Evolutionary conservation across 2,329 filamentous ascomycete genomes (phyloP).

Genomic region (Neophaeococcomyces mojaviensis): DNA sequence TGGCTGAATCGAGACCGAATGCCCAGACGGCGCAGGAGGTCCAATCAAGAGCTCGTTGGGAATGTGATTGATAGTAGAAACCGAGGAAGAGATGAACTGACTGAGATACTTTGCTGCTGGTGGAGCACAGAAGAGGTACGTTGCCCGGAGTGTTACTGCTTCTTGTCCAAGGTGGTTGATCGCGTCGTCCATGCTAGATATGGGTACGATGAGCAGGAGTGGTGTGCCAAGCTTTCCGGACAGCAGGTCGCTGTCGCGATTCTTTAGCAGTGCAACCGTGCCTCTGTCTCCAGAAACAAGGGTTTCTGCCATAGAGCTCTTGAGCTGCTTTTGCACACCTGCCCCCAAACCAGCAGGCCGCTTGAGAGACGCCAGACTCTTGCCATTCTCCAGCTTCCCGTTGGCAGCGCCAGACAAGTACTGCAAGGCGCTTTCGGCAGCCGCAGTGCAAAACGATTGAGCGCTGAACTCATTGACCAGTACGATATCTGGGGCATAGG

Average conservation of each 20-base stretch:
- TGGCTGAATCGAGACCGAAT: conserved; percentile 9
- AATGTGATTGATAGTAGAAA: conserved; percentile 52
- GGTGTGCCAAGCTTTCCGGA: conserved; percentile 36
- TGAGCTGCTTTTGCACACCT: neutral
- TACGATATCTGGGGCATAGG: conserved; percentile 56
- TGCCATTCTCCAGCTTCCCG: neutral
- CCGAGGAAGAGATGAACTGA: conserved; percentile 46
- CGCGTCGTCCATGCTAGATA: conserved; percentile 48
- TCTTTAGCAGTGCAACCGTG: conserved; percentile 25
- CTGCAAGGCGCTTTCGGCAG: conserved; percentile 27
- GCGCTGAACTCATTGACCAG: conserved; percentile 58
- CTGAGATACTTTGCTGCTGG: conserved; percentile 51
- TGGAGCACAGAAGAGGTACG: conserved; percentile 47
- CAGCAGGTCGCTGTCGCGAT: conserved; percentile 25
- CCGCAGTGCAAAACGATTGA: conserved; percentile 46
- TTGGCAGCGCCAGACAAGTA: neutral
- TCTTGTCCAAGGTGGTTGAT: conserved; percentile 40
- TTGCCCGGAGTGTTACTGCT: conserved; percentile 34
- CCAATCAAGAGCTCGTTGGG: conserved; percentile 46
- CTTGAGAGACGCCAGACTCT: too few relatives aligned
- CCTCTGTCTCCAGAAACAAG: conserved; percentile 27
- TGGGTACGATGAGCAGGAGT: conserved; percentile 39
- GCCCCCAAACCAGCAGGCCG: neutral
- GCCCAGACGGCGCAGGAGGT: neutral
- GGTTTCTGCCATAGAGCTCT: conserved; percentile 23